These are phyloP conservation scores for Ophiosphaerella herpotricha DNA, from an alignment of 2,329 filamentous ascomycete species.

Conservation along the genomic window DNA sequence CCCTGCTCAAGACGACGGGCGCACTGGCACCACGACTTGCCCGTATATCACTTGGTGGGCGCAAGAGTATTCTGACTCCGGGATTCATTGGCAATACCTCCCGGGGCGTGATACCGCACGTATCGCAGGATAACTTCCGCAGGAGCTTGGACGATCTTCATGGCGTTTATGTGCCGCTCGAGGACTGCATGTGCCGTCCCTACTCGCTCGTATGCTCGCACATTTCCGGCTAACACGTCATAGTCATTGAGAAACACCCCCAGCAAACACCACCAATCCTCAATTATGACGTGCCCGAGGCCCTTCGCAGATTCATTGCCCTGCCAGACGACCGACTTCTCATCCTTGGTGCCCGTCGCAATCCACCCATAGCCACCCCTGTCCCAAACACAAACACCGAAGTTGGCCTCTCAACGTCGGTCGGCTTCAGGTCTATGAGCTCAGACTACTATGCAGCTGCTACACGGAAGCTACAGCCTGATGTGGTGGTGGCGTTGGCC, in stretches of 20 bases:
- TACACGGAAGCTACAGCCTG: constrained; percentile 69
- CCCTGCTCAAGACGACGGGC: constrained; percentile 46
- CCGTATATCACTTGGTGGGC: constrained; percentile 64
- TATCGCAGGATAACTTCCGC: constrained; percentile 80
- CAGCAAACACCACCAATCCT: constrained; percentile 58
- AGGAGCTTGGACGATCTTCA: constrained; percentile 65
- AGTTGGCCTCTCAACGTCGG: constrained; percentile 81
- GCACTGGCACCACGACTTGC: constrained; percentile 67
- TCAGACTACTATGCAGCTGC: constrained; percentile 72
- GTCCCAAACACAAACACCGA: constrained; percentile 69
- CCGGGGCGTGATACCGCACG: constrained; percentile 81
- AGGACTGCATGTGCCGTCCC: constrained; percentile 78
- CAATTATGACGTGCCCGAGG: constrained; percentile 52
- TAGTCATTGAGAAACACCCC: constrained; percentile 67
- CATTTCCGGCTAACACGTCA: constrained; percentile 43
- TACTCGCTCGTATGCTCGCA: neutral
- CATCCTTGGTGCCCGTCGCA: constrained; percentile 76
- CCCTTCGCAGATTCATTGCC: constrained; percentile 77
- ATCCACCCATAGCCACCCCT: constrained; percentile 74
- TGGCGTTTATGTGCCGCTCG: constrained; percentile 79
- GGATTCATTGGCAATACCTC: constrained; percentile 81
- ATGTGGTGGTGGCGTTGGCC: constrained; percentile 78
- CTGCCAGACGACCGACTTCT: constrained; percentile 68
- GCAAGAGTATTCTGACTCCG: constrained; percentile 76
- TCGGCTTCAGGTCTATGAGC: constrained; percentile 76